These are phyloP conservation scores for Turnera subulata DNA, from an alignment of 345 rosid species.

Conservation along the genomic window DNA sequence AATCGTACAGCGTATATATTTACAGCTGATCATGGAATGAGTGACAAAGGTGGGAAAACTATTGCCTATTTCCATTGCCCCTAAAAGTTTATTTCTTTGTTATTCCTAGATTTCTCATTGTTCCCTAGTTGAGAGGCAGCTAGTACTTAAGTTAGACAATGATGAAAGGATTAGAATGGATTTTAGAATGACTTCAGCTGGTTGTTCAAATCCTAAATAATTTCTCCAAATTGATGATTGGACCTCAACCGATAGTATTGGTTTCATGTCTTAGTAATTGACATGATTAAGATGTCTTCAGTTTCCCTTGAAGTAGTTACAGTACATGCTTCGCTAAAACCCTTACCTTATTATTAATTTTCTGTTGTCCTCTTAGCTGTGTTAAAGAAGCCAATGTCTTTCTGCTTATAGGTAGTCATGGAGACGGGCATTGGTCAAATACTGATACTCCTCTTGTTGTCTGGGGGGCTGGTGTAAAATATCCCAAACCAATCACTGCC, in stretches of 20 bases:
- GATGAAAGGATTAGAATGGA: background rate
- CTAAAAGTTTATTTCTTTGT: background rate
- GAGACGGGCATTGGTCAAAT: constrained; percentile 91
- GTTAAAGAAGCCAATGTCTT: constrained; percentile 17
- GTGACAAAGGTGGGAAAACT: constrained; percentile 70
- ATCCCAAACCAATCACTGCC: constrained; percentile 51
- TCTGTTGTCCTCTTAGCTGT: background rate
- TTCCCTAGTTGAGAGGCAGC: background rate
- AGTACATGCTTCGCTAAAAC: background rate
- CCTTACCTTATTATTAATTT: background rate
- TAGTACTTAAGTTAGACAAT: background rate
- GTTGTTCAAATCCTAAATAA: background rate
- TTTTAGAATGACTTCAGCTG: constrained; percentile 2
- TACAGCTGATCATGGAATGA: constrained; percentile 98
- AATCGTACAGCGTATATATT: constrained; percentile 81
- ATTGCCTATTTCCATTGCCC: background rate
- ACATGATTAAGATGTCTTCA: background rate
- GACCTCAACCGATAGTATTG: background rate
- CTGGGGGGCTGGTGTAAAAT: constrained; percentile 91
- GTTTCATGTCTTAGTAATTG: background rate
- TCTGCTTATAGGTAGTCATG: constrained; percentile 72
- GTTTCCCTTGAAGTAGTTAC: background rate
- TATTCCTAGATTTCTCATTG: background rate
- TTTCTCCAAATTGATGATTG: background rate
- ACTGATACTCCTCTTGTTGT: constrained; percentile 96